A percentile compares a stretch with the other conserved stretches of the same genome.
These are phyloP conservation scores for Paecilomyces variotii DNA, from an alignment of 2,329 filamentous ascomycete species.

Conservation along the genomic window DNA sequence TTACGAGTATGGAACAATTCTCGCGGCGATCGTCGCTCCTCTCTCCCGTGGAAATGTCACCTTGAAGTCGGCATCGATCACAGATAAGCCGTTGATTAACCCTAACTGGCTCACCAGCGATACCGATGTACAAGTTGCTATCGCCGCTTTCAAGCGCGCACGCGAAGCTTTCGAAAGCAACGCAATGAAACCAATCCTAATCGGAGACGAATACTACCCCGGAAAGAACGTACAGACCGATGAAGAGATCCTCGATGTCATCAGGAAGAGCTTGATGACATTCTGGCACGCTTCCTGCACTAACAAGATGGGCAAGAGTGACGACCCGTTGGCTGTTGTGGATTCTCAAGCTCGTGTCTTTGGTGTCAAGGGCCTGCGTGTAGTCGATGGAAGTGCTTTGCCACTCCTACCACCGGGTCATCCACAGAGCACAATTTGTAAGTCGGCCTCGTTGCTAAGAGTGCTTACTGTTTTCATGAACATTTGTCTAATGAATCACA, in stretches of 20 bases:
- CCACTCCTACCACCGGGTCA: slow-evolving; percentile 17
- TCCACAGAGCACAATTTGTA: background rate
- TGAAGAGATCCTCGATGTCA: background rate
- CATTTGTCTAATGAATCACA: no score
- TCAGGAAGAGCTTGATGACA: background rate
- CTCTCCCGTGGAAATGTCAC: background rate
- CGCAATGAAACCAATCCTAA: background rate
- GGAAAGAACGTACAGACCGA: background rate
- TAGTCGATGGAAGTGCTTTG: slow-evolving; percentile 31
- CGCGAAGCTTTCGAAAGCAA: background rate
- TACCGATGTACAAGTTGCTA: background rate
- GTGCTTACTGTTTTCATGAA: no score
- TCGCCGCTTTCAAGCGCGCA: background rate
- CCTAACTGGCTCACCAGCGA: background rate
- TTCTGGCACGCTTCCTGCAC: slow-evolving; percentile 9
- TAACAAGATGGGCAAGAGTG: slow-evolving; percentile 22
- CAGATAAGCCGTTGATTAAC: background rate
- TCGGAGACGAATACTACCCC: background rate
- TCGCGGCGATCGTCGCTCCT: background rate
- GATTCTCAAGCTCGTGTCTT: slow-evolving; percentile 23
- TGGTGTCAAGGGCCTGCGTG: slow-evolving; percentile 23
- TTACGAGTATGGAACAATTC: background rate
- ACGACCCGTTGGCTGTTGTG: slow-evolving; percentile 23
- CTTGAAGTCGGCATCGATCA: background rate
- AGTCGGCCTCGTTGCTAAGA: background rate